phyloP scores from a whole-genome alignment of 73 alveolate genomes.

The Paramecium sexaurelia region DNA sequence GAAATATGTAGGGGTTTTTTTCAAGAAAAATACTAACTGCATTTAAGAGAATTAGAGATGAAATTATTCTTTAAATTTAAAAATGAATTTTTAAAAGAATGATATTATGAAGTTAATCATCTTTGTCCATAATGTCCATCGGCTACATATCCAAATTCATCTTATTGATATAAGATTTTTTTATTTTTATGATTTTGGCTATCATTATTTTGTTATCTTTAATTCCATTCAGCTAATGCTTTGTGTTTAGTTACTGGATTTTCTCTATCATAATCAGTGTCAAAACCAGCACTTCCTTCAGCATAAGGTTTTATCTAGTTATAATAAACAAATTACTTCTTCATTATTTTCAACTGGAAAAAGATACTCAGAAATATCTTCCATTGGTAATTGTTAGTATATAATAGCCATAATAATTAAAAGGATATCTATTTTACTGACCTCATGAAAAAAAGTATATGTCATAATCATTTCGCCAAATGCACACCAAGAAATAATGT shows the following conservation, averaged over 20 bases:
- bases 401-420: conserved; percentile 38
- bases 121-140: conserved; percentile 9
- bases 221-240: conserved; percentile 41
- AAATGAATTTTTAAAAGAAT: neutral
- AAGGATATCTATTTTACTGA: conserved; percentile 4
- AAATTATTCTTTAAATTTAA: no score
- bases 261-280: conserved; percentile 71
- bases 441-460: conserved; percentile 37
- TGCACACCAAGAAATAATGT: conserved; percentile 57
- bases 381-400: conserved; percentile 54
- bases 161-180: neutral
- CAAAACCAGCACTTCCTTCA: conserved; percentile 61
- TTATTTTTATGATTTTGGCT: neutral
- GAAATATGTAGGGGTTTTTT: no score
- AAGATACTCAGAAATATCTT: conserved; percentile 58
- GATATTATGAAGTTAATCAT: neutral
- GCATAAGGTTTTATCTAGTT: conserved; percentile 47
- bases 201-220: neutral
- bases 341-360: conserved; percentile 63
- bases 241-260: conserved; percentile 65
- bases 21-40: no score
- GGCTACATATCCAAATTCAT: neutral
- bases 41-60: no score
- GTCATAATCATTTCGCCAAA: conserved; percentile 58
- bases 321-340: conserved; percentile 6